phyloP scores from a whole-genome alignment of 257 asterid species.

The Plantago ovata region DNA sequence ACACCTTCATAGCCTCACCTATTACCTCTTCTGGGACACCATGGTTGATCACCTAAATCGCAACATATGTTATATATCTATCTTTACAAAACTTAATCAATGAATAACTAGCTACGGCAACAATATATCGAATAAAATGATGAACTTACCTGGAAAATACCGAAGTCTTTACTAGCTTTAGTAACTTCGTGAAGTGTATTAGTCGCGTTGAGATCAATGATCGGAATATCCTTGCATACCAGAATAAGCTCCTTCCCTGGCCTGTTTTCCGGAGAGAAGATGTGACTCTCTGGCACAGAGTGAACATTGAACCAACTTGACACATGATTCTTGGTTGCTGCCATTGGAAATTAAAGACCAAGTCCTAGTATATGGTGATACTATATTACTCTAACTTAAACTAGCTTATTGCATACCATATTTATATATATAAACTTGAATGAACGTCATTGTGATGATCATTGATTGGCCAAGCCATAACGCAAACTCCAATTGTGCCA shows the following conservation, averaged over 20 bases:
- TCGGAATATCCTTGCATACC: conserved; percentile 33
- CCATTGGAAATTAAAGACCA: conserved; percentile 14
- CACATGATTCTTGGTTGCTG: conserved; percentile 16
- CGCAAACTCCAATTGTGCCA: too few relatives aligned
- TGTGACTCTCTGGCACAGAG: conserved; percentile 44
- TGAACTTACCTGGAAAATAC: conserved; percentile 44
- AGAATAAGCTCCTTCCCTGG: conserved; percentile 44
- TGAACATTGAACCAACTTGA: conserved; percentile 46
- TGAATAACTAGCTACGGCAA: not conserved
- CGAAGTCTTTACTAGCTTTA: conserved; percentile 47
- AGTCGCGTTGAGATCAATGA: conserved; percentile 34
- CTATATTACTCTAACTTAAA: too few relatives aligned
- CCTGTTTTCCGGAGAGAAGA: conserved; percentile 34
- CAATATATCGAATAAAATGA: not conserved
- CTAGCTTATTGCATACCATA: too few relatives aligned
- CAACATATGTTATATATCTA: not conserved
- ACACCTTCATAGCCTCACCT: conserved; percentile 27
- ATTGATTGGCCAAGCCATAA: too few relatives aligned
- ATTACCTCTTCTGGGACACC: conserved; percentile 36
- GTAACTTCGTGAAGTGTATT: conserved; percentile 25
- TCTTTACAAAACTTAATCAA: not conserved
- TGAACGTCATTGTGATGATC: too few relatives aligned
- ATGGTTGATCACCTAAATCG: conserved; percentile 40
- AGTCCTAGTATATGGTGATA: not conserved
- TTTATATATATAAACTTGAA: too few relatives aligned